Percentiles rank a stretch among this genome's conserved stretches.
Evolutionary conservation across 805 yeast genomes (phyloP).

Genomic region (Vanderwaltozyma yarrowii): DNA sequence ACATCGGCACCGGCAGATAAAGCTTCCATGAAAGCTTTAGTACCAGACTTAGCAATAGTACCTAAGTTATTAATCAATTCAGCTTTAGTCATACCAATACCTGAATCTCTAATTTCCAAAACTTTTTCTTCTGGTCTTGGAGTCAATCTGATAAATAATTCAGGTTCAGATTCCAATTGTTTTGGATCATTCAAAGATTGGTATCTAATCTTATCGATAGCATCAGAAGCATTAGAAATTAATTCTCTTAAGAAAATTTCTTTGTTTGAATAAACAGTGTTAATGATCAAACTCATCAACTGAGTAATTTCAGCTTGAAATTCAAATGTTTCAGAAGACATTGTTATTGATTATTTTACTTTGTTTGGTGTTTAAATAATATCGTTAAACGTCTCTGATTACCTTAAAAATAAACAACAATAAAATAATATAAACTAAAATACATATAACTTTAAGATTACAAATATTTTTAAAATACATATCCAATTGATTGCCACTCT

Average conservation of each 20-base stretch:
- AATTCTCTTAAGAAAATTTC: constrained; percentile 98
- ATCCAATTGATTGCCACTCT: too few species aligned
- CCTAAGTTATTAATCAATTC: constrained; percentile 98
- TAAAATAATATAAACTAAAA: too few species aligned
- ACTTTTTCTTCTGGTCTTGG: constrained; percentile 93
- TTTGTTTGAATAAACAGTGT: constrained; percentile 98
- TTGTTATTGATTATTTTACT: constrained; percentile 11
- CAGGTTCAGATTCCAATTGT: constrained; percentile 89
- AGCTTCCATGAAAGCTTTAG: constrained; percentile 99
- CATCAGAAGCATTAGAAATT: constrained; percentile 98
- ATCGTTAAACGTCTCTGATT: neutral
- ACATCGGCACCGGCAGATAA: constrained; percentile 99
- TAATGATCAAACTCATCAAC: constrained; percentile 99
- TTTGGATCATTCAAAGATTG: constrained; percentile 89
- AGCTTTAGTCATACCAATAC: constrained; percentile 99
- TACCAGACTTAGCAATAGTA: constrained; percentile 99
- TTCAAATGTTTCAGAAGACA: constrained; percentile 77
- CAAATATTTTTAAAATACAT: too few species aligned
- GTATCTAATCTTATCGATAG: constrained; percentile 96
- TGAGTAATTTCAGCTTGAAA: constrained; percentile 99
- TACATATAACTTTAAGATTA: too few species aligned
- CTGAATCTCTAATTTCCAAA: constrained; percentile 95
- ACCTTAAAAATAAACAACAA: too few species aligned
- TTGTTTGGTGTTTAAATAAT: neutral
- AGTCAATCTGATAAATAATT: constrained; percentile 92